A percentile compares a stretch with the other conserved stretches of the same genome.
These are phyloP conservation scores for Trichoderma endophyticum DNA, from an alignment of 2,329 filamentous ascomycete species.

Conservation along the genomic window DNA sequence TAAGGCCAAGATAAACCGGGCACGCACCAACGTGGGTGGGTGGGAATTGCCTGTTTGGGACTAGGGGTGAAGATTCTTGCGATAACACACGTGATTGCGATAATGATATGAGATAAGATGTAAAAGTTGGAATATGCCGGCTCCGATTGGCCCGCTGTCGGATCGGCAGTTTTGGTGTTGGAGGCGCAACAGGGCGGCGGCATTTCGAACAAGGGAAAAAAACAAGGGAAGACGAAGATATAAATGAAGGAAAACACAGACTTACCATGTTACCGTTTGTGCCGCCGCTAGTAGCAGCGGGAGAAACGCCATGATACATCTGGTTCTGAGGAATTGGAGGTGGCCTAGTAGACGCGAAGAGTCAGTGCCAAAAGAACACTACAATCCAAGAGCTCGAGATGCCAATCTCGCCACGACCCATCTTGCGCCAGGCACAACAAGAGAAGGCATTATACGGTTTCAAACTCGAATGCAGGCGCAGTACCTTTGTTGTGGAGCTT, in stretches of 20 bases:
- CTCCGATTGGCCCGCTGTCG: slow-evolving; percentile 16
- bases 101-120: slow-evolving; percentile 20
- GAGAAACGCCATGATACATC: slow-evolving; percentile 29
- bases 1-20: slow-evolving; percentile 34
- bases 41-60: slow-evolving; percentile 7
- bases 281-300: slow-evolving; percentile 40
- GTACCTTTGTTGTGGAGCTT: slow-evolving; percentile 40
- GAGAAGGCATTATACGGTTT: not conserved
- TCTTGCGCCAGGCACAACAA: not conserved
- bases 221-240: not conserved
- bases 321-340: slow-evolving; percentile 13
- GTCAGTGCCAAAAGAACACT: not conserved
- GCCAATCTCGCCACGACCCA: not conserved
- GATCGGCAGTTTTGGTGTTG: slow-evolving; percentile 7
- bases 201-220: not conserved
- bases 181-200: slow-evolving; percentile 1
- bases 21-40: slow-evolving; percentile 14
- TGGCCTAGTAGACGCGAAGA: slow-evolving; percentile 2
- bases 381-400: not conserved
- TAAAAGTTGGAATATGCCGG: slow-evolving; percentile 17
- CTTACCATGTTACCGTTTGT: slow-evolving; percentile 42
- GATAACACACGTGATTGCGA: slow-evolving; percentile 22
- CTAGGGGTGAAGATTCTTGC: slow-evolving; percentile 23
- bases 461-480: not conserved
- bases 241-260: slow-evolving; percentile 16